Percentiles rank a stretch among this genome's conserved stretches.
Evolutionary conservation across 441 rosid species (phyloP).

Genomic region (Jatropha multifida): DNA sequence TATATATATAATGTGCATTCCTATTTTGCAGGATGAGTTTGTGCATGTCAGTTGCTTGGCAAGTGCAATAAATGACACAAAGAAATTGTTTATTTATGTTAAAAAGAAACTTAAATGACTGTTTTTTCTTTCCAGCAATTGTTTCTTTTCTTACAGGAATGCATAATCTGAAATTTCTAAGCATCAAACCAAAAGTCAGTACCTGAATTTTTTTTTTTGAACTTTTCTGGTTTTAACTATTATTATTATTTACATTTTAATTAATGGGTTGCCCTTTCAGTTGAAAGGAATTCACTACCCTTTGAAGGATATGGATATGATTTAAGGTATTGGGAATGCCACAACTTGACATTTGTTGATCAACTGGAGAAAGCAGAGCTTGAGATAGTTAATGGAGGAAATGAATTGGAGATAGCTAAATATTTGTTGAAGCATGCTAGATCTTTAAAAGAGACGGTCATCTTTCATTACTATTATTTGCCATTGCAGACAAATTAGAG

Average conservation of each 20-base stretch:
- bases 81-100: background rate
- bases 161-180: background rate
- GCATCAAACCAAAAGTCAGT: background rate
- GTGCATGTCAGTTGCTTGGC: too few relatives aligned
- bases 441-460: background rate
- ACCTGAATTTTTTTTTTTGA: too few relatives aligned
- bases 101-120: too few relatives aligned
- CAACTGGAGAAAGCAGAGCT: background rate
- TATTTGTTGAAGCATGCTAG: background rate
- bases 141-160: background rate
- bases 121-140: background rate
- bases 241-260: too few relatives aligned
- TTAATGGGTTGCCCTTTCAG: too few relatives aligned
- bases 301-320: background rate
- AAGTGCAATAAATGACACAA: background rate
- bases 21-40: too few relatives aligned
- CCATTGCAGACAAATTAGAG: background rate
- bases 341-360: background rate
- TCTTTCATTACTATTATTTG: background rate
- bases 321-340: background rate
- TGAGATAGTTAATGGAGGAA: background rate
- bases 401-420: background rate
- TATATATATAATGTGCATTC: too few relatives aligned
- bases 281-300: too few relatives aligned
- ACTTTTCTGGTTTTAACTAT: too few relatives aligned